Conservation (phyloP, 176 grass and related monocot species). For the Musa acuminata region DNA sequence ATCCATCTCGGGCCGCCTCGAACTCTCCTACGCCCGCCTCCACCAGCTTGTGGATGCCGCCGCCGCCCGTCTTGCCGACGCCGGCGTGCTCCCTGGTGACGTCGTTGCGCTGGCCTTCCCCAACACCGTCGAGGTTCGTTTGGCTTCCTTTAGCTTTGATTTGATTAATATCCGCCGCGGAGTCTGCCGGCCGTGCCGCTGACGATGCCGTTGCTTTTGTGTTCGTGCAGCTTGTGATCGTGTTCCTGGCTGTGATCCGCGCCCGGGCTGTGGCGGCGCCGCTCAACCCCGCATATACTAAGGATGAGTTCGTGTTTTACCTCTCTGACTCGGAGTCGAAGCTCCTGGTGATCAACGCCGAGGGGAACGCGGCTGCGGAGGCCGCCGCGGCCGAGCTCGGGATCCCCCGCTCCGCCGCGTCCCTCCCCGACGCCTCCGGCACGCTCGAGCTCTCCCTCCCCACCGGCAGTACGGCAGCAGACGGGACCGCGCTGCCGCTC, state of each 20-base stretch:
- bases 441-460: constrained; percentile 26
- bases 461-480: not conserved
- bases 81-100: constrained; percentile 32
- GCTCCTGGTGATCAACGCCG: constrained; percentile 45
- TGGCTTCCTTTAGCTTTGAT: not conserved
- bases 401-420: constrained; percentile 28
- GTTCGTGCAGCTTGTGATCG: constrained; percentile 33
- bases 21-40: constrained; percentile 48
- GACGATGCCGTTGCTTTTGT: not conserved
- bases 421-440: constrained; percentile 22
- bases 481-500: not conserved
- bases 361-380: constrained; percentile 52
- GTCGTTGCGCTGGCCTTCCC: constrained; percentile 70
- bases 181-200: too few relatives aligned
- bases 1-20: constrained; percentile 28
- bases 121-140: constrained; percentile 61
- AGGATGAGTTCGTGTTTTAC: constrained; percentile 95
- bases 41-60: constrained; percentile 53
- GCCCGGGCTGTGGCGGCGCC: constrained; percentile 63
- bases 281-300: constrained; percentile 68
- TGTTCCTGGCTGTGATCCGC: constrained; percentile 70
- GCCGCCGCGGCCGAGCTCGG: constrained; percentile 43
- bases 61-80: constrained; percentile 31
- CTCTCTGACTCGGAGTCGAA: constrained; percentile 59
- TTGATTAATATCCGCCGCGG: not conserved